Base-by-base conservation (phyloP, 257 asterid genomes). In the Fraxinus pennsylvanica region DNA sequence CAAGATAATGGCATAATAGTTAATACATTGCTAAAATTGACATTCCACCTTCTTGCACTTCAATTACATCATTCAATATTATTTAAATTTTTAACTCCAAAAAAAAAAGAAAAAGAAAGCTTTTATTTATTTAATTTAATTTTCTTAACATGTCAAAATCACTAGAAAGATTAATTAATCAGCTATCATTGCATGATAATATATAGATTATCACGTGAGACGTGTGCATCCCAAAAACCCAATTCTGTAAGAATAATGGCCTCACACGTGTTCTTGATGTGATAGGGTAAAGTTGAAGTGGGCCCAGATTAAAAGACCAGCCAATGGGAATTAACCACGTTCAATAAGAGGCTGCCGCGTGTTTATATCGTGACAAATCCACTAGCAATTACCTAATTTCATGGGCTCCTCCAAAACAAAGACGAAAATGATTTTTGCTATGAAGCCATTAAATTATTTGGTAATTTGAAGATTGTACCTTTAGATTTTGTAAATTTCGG, bases 341-440 rank as follows among this genome's bases (percentile, higher is more conserved):
- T 57, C 21, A 57, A 6, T n/a, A 38, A 38, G 41, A 38, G 41
- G 41, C 41, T 38, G 41, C 43, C 43, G 43, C 43, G 43, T 38
- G 43, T 38, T 38, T 9, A 22, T 66, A 61, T 22, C 27, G 75
- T 71, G 85, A 76, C 81, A 74, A 81, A 81, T 84, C 89, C 87
- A 83, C 87, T 75, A 70, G 69, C 47, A 70, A 74, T 75, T n/a
- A 81, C 82, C 84, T 47, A 50, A 47, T 12, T 10, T 73, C 68
- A 25, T 72, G 38, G 35, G 41, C 19, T 72, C 59, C 47, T 5
- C n/a, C 15, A 25, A 13, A 45, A 43, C 43, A 47, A 47, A 45
- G 67, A 12, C 22, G 76, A 72, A 12, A 57, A 72, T 47, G n/a
- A 22, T 25, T 38, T 32, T 72, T 45, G 79, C 66, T 5, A 14